A percentile compares a stretch with the other conserved stretches of the same genome.
phyloP scores from a whole-genome alignment of 768 basidiomycete genomes.

The Neoboletus brunneissimus region DNA sequence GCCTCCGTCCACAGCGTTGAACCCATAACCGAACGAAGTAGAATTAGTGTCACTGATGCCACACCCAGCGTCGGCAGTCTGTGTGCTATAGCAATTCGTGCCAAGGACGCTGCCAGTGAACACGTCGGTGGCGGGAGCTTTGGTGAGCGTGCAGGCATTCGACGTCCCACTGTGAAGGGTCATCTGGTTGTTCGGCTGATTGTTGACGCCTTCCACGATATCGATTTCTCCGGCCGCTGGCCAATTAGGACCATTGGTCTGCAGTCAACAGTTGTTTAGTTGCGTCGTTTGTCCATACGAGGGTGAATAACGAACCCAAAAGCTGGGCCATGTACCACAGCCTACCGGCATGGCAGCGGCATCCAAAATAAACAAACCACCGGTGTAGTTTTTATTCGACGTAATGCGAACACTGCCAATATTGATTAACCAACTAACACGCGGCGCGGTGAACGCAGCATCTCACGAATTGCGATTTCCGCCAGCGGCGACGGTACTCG shows the following conservation, averaged over 20 bases:
- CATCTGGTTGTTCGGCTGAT: constrained; percentile 55
- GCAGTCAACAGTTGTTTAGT: background rate
- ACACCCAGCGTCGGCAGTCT: constrained; percentile 46
- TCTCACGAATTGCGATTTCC: constrained; percentile 54
- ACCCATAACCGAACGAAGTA: constrained; percentile 41
- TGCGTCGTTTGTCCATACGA: background rate
- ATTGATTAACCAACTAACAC: background rate
- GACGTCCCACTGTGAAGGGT: constrained; percentile 57
- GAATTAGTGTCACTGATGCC: constrained; percentile 42
- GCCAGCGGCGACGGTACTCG: constrained; percentile 44
- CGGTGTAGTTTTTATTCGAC: constrained; percentile 56
- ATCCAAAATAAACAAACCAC: constrained; percentile 77
- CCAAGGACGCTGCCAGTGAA: constrained; percentile 26
- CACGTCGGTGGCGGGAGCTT: background rate
- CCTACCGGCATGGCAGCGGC: constrained; percentile 70
- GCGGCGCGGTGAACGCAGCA: background rate
- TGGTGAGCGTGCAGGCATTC: constrained; percentile 35
- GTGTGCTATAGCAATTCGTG: constrained; percentile 41
- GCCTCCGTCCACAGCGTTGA: constrained; percentile 42
- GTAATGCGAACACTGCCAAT: constrained; percentile 60
- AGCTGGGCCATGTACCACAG: constrained; percentile 63
- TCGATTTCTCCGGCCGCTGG: constrained; percentile 63
- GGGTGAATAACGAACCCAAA: constrained; percentile 35
- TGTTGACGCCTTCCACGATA: constrained; percentile 70
- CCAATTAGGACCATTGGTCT: constrained; percentile 52